Evolutionary conservation across 495 filamentous ascomycete species (phyloP), one percentile per base, ranked within the genome.

Genomic region (Cercophora newfieldiana): DNA sequence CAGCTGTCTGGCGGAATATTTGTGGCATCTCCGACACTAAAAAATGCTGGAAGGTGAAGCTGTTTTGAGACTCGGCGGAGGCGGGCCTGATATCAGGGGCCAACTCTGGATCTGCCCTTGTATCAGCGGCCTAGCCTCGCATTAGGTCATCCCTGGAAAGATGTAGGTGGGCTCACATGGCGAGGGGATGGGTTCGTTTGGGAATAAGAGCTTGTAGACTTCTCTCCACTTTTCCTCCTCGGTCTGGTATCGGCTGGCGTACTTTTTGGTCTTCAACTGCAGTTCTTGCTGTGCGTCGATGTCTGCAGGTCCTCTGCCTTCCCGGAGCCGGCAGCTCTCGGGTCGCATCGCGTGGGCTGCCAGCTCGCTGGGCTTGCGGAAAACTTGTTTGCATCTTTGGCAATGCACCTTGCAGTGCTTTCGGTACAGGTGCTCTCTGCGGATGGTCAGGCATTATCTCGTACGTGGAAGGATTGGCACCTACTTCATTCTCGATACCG

Each of bases 151-250:
- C 22, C 33, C 22, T 30, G 61, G 61, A 53, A 4, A 24, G 19
- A 8, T 16, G 31, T 33, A 31, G 6, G 47, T n/a, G 28, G 6
- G 70, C 73, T 72, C 58, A 75, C 73, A 76, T 25, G 74, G 74
- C 24, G 74, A 76, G 22, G 72, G 74, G n/a, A 74, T 60, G 48
- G 7, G 51, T 18, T 71, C 69, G 22, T 63, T 47, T 5, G 74
- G 74, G 44, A 77, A 75, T 2, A 77, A 64, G 7, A 74, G 68
- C 5, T 56, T 61, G 60, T 75, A 77, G 0, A 77, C 70, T 18
- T 77, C 74, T 18, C 28, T 50, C 74, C 74, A 77, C 21, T 75
- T 75, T 6, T 75, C 72, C 18, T 71, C 65, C 21, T 75, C 72
- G 1, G 58, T 68, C 30, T 71, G 70, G 7, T 59, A 63, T 14